These are phyloP conservation scores for Zygoascus tannicola DNA, from an alignment of 805 yeast genomes.

Conservation along the genomic window DNA sequence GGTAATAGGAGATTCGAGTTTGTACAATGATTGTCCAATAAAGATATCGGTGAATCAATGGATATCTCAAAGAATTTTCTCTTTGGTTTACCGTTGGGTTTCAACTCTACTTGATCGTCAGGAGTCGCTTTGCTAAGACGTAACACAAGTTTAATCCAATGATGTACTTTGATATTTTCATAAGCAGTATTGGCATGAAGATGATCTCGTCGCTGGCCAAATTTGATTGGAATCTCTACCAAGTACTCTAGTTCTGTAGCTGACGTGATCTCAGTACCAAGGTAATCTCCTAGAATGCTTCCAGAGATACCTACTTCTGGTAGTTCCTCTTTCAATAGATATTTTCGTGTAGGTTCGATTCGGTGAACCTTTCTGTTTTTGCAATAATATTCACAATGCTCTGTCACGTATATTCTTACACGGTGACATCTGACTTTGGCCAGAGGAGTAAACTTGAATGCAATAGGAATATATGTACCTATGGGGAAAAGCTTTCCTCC, in stretches of 20 bases:
- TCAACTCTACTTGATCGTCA: not conserved
- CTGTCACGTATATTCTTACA: slow-evolving; percentile 76
- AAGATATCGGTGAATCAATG: slow-evolving; percentile 88
- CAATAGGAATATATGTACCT: slow-evolving; percentile 74
- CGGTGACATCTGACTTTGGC: slow-evolving; percentile 84
- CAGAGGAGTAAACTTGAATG: slow-evolving; percentile 74
- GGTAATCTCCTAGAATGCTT: slow-evolving; percentile 20
- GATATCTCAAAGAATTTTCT: slow-evolving; percentile 89
- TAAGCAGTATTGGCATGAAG: slow-evolving; percentile 80
- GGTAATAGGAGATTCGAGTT: slow-evolving; percentile 30
- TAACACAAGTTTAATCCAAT: slow-evolving; percentile 88
- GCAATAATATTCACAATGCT: slow-evolving; percentile 85
- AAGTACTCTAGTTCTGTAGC: slow-evolving; percentile 58
- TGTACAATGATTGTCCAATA: slow-evolving; percentile 60
- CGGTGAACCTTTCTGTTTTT: slow-evolving; percentile 80
- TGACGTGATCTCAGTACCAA: slow-evolving; percentile 22
- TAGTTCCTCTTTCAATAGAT: slow-evolving; percentile 62
- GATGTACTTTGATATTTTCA: slow-evolving; percentile 75
- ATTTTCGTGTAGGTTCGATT: slow-evolving; percentile 81
- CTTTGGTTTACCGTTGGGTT: slow-evolving; percentile 29
- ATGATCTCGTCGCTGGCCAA: slow-evolving; percentile 42
- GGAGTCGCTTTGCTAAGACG: slow-evolving; percentile 50
- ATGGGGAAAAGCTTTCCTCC: slow-evolving; percentile 83
- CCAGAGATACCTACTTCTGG: slow-evolving; percentile 24
- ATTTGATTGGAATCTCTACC: slow-evolving; percentile 66